A percentile compares a stretch with the other conserved stretches of the same genome.
These are phyloP conservation scores for Thermochaetoides dissita DNA, from an alignment of 2,329 filamentous ascomycete genomes.

Conservation along the genomic window DNA sequence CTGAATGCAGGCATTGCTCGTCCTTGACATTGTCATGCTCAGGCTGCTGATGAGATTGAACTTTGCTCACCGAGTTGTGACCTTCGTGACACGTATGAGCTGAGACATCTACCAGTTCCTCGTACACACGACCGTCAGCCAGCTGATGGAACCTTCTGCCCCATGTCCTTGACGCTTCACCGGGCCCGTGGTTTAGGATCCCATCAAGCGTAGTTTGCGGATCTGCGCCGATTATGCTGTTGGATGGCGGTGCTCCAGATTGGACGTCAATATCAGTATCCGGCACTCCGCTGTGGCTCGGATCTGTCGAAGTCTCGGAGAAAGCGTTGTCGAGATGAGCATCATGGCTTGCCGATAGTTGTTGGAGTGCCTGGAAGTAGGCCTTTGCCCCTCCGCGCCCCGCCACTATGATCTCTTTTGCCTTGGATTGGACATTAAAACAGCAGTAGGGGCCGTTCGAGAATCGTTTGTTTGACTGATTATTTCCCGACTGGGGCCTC, in stretches of 20 bases:
- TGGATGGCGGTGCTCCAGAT: conserved; percentile 7
- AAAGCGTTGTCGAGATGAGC: conserved; percentile 6
- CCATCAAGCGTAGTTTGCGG: too few relatives aligned
- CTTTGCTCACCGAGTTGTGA: conserved; percentile 9
- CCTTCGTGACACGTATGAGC: conserved; percentile 6
- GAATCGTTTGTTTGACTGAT: too few relatives aligned
- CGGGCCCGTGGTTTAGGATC: too few relatives aligned
- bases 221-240: too few relatives aligned
- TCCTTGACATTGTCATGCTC: too few relatives aligned
- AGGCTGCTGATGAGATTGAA: conserved; percentile 1
- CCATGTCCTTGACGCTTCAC: background rate
- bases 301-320: background rate
- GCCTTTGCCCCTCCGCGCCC: background rate
- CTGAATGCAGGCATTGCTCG: too few relatives aligned
- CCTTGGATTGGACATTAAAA: too few relatives aligned
- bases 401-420: too few relatives aligned
- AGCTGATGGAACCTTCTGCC: conserved; percentile 11
- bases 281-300: too few relatives aligned
- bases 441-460: too few relatives aligned
- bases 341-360: conserved; percentile 8
- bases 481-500: too few relatives aligned
- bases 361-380: conserved; percentile 6
- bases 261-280: too few relatives aligned
- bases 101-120: conserved; percentile 8
- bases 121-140: conserved; percentile 7